phyloP scores from a whole-genome alignment of 495 filamentous ascomycete species.

The Lasiosphaeris hirsuta region DNA sequence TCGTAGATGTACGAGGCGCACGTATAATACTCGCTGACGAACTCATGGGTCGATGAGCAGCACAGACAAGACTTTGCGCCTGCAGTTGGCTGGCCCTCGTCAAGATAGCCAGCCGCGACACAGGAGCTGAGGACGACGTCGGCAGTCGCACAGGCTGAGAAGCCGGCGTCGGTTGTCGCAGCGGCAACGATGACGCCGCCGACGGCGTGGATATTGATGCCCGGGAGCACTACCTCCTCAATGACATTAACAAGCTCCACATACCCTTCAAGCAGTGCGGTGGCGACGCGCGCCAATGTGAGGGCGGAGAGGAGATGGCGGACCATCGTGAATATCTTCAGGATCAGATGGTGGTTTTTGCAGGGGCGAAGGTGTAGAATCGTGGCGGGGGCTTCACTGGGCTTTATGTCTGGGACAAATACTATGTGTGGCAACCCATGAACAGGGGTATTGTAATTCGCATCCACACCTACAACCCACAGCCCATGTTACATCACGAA shows the following conservation, averaged over 20 bases:
- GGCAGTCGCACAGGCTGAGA: constrained; percentile 19
- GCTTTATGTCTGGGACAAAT: too few species aligned
- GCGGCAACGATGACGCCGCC: constrained; percentile 4
- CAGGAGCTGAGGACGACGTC: constrained; percentile 16
- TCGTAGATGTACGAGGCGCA: constrained; percentile 26
- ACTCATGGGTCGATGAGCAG: constrained; percentile 10
- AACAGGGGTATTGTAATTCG: too few species aligned
- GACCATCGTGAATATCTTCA: not conserved
- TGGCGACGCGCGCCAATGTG: constrained; percentile 12
- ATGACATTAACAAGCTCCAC: constrained; percentile 15
- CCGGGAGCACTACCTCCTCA: not conserved
- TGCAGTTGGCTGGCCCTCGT: constrained; percentile 5
- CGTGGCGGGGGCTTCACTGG: too few species aligned
- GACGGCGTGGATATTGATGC: constrained; percentile 9
- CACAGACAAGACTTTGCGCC: constrained; percentile 20
- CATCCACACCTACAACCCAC: too few species aligned
- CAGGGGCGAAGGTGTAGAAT: not conserved
- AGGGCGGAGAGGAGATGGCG: constrained; percentile 6
- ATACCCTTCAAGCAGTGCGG: constrained; percentile 12
- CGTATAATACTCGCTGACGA: constrained; percentile 16
- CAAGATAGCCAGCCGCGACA: constrained; percentile 14
- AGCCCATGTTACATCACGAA: too few species aligned
- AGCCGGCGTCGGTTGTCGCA: constrained; percentile 13
- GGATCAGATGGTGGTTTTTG: too few species aligned
- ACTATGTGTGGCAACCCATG: too few species aligned